Percentiles rank a stretch among this genome's conserved stretches.
phyloP scores from a whole-genome alignment of 345 rosid species.

The Dipteronia dyeriana region DNA sequence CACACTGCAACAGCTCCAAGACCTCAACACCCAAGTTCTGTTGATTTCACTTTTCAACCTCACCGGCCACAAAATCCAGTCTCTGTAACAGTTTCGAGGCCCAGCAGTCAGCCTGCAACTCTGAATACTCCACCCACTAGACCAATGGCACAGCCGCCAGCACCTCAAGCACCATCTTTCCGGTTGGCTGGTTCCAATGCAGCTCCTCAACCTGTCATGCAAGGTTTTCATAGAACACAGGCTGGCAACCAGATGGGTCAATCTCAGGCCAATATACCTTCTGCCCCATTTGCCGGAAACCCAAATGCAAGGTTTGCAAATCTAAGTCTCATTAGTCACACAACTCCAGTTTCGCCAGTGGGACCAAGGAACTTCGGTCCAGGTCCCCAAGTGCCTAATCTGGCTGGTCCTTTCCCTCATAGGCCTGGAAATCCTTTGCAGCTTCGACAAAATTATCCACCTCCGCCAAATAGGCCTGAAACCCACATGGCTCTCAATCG shows the following conservation, averaged over 20 bases:
- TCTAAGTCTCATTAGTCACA: conserved; percentile 30
- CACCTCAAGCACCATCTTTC: conserved; percentile 42
- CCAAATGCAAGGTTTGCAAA: conserved; percentile 40
- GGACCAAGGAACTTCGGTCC: conserved; percentile 48
- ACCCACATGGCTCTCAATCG: conserved; percentile 34
- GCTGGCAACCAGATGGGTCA: conserved; percentile 51
- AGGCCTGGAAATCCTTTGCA: conserved; percentile 52
- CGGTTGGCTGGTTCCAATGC: conserved; percentile 30
- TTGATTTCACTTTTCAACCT: conserved; percentile 65
- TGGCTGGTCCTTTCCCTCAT: conserved; percentile 47
- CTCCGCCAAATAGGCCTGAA: conserved; percentile 33
- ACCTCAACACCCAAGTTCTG: conserved; percentile 42
- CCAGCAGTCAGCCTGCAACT: conserved; percentile 34
- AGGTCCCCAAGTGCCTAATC: conserved; percentile 36
- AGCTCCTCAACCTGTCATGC: conserved; percentile 47
- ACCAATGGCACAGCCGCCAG: conserved; percentile 31
- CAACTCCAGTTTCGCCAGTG: conserved; percentile 40
- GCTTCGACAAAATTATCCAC: conserved; percentile 39
- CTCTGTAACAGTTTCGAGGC: conserved; percentile 44
- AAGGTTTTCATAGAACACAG: conserved; percentile 45
- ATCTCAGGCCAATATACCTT: conserved; percentile 25
- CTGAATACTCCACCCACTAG: conserved; percentile 34
- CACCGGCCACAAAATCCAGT: conserved; percentile 40
- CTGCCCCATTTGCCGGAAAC: conserved; percentile 27
- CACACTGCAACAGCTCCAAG: conserved; percentile 32